These are phyloP conservation scores for Hymenoscyphus linearis DNA, from an alignment of 2,329 filamentous ascomycete species.

Conservation along the genomic window DNA sequence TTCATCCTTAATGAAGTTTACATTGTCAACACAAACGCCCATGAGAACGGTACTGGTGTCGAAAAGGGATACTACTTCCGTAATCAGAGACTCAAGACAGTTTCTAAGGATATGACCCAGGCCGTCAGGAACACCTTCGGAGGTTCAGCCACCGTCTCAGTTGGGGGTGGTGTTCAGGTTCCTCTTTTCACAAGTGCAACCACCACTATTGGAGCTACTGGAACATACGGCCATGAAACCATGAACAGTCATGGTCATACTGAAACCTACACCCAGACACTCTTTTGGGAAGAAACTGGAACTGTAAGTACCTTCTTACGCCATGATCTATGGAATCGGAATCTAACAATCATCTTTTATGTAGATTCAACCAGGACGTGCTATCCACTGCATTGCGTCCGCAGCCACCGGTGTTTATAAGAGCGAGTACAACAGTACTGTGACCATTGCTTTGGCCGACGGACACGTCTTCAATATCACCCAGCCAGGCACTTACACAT, in stretches of 20 bases:
- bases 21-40: background rate
- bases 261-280: background rate
- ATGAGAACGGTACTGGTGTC: background rate
- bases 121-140: background rate
- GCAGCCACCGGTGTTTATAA: background rate
- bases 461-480: constrained; percentile 1
- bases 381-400: background rate
- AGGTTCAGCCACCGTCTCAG: background rate
- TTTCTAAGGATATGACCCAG: background rate
- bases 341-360: too few relatives aligned
- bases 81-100: background rate
- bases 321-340: too few relatives aligned
- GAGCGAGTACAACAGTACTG: background rate
- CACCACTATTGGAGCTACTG: background rate
- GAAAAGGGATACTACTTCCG: background rate
- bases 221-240: background rate
- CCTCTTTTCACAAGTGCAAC: background rate
- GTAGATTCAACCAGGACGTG: background rate
- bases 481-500: background rate
- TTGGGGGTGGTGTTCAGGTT: background rate
- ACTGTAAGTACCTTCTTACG: too few relatives aligned
- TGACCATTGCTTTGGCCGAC: background rate
- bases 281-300: background rate
- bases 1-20: background rate
- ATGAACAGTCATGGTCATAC: background rate